Base-by-base conservation (phyloP, 2,329 filamentous ascomycete genomes). In the Epichloe sp. region DNA sequence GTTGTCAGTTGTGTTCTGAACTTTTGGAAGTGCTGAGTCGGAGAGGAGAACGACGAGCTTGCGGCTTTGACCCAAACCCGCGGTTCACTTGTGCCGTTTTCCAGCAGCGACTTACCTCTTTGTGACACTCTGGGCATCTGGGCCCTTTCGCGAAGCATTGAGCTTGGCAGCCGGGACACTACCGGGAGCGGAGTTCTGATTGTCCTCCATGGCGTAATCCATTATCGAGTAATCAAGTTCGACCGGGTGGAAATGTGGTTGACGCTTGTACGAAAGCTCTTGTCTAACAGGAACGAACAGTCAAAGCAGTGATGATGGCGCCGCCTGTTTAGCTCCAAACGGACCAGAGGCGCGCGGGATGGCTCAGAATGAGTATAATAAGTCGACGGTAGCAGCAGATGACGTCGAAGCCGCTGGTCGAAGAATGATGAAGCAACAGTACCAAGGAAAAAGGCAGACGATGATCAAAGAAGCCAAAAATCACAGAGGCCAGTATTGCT, bases 111-210 rank as follows among this genome's bases (percentile, higher is more conserved):
- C 23, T 17, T 70, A 89, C 86, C 86, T 79, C 72, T 90, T 90
- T 54, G 82, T 85, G 50, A 88, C 85, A 67, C 83, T 87, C 63
- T 85, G 83, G 38, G 80, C 77, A 65, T 88, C 85, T 47, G 76
- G 73, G 34, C 75, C 74, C 57, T 75, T 81, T 57, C 78, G 75
- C 48, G 74, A 66, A 45, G 72, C 71, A 55, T 73, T 71, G 52
- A 85, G 72, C 71, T 86, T 86, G 53, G 77, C 73, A 52, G 79
- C 75, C 62, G 82, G 76, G 52, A 76, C 70, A 59, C 73, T 76
- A 59, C 81, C 80, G 34, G 81, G 80, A 23, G 78, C 78, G 50
- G 83, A 73, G 68, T 85, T 87, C 67, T 88, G 85, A 50, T 71
- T 78, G 60, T 86, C 63, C 56, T 71, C 72, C 67, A 68, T 72